Conservation (phyloP, 805 yeast species). For the Saturnispora besseyi region DNA sequence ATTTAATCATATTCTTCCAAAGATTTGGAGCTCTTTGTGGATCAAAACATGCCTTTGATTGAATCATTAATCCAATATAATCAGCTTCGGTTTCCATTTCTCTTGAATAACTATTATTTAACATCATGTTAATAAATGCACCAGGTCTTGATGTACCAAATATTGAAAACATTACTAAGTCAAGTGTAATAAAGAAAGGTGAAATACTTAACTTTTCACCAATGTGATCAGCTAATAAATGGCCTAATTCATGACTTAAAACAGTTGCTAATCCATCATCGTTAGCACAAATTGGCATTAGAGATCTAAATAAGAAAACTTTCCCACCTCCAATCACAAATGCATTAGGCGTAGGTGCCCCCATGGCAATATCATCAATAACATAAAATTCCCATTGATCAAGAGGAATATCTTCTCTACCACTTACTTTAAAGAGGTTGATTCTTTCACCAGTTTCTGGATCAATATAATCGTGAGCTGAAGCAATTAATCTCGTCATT, state of each 20-base stretch:
- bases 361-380: conserved; percentile 44
- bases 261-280: conserved; percentile 96
- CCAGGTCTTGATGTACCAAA: conserved; percentile 51
- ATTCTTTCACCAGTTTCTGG: conserved; percentile 24
- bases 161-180: conserved; percentile 45
- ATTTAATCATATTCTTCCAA: conserved; percentile 73
- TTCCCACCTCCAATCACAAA: conserved; percentile 95
- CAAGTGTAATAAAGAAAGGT: conserved; percentile 56
- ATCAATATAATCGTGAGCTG: conserved; percentile 37
- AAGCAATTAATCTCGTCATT: conserved; percentile 54
- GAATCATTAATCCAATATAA: conserved; percentile 82
- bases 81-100: conserved; percentile 97
- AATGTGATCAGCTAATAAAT: conserved; percentile 87
- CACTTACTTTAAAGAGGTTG: conserved; percentile 21
- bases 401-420: conserved; percentile 21
- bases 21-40: conserved; percentile 64
- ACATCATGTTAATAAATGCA: conserved; percentile 42
- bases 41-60: conserved; percentile 84
- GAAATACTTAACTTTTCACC: conserved; percentile 72
- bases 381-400: conserved; percentile 75
- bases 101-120: conserved; percentile 79
- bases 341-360: conserved; percentile 84
- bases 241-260: conserved; percentile 86
- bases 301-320: conserved; percentile 78
- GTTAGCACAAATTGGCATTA: conserved; percentile 65